A percentile compares a stretch with the other conserved stretches of the same genome.
Evolutionary conservation across 371 early-diverging fungal genomes (phyloP).

Genomic region (Syncephalastrum monosporum): DNA sequence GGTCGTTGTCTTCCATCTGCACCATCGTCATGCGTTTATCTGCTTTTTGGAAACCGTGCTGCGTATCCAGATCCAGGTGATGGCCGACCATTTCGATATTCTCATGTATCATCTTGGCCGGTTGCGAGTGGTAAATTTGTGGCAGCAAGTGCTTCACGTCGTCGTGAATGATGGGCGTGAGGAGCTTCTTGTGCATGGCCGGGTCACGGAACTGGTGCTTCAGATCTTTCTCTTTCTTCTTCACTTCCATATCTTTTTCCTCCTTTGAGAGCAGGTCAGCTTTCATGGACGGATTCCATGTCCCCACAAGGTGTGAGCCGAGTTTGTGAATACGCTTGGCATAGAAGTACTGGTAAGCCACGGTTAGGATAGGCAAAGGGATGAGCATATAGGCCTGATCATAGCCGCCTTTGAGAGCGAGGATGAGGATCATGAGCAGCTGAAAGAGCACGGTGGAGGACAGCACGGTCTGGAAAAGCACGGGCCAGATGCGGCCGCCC

Average conservation of each 20-base stretch:
- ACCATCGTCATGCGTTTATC: slow-evolving; percentile 4
- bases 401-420: slow-evolving; percentile 42
- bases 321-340: slow-evolving; percentile 13
- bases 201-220: slow-evolving; percentile 47
- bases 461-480: slow-evolving; percentile 67
- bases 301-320: slow-evolving; percentile 12
- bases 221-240: slow-evolving; percentile 16
- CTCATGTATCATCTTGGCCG: not conserved
- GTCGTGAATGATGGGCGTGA: slow-evolving; percentile 56
- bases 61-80: slow-evolving; percentile 8
- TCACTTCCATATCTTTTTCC: not conserved
- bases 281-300: not conserved
- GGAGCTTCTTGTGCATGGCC: slow-evolving; percentile 34
- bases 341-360: slow-evolving; percentile 48
- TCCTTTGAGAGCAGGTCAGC: not conserved
- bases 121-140: slow-evolving; percentile 31
- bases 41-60: slow-evolving; percentile 9
- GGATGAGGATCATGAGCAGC: slow-evolving; percentile 63
- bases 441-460: slow-evolving; percentile 70
- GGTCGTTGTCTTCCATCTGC: slow-evolving; percentile 5
- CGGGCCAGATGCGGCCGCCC: slow-evolving; percentile 75
- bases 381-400: slow-evolving; percentile 51
- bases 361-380: slow-evolving; percentile 68
- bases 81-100: slow-evolving; percentile 9
- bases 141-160: slow-evolving; percentile 50